Percentiles rank a stretch among this genome's conserved stretches.
These are phyloP conservation scores for Tylopilus plumbeoviolaceoides DNA, from an alignment of 768 basidiomycete genomes.

Conservation along the genomic window DNA sequence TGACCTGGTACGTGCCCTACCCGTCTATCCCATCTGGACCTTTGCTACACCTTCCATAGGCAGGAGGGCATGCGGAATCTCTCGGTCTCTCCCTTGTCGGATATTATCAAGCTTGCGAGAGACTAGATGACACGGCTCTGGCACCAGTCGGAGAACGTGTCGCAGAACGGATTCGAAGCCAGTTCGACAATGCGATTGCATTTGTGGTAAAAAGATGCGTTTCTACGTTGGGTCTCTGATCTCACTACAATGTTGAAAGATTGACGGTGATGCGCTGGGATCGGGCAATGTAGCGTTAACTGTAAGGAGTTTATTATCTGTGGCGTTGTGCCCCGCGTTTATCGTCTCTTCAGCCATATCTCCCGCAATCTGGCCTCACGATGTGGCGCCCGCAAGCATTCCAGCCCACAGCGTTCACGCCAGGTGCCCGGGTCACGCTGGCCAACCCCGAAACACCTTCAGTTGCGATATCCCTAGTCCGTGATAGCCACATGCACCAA, in stretches of 20 bases:
- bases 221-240: not conserved
- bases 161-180: constrained; percentile 48
- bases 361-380: constrained; percentile 35
- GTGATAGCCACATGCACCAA: constrained; percentile 46
- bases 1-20: constrained; percentile 52
- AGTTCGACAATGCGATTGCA: constrained; percentile 59
- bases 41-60: constrained; percentile 36
- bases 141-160: constrained; percentile 66
- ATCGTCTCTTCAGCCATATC: constrained; percentile 44
- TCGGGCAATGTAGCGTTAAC: constrained; percentile 51
- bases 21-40: not conserved
- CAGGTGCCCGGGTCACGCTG: constrained; percentile 46
- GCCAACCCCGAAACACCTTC: constrained; percentile 41
- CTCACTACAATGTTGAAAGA: constrained; percentile 32
- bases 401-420: constrained; percentile 40
- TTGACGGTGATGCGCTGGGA: constrained; percentile 58
- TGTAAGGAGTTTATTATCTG: constrained; percentile 37
- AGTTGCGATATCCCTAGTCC: constrained; percentile 47
- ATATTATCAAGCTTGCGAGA: constrained; percentile 72
- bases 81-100: constrained; percentile 55
- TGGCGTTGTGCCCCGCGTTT: not conserved
- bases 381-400: constrained; percentile 47
- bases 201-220: constrained; percentile 52
- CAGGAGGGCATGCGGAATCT: constrained; percentile 54
- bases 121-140: constrained; percentile 55